Percentiles rank a stretch among this genome's conserved stretches.
Evolutionary conservation across 1,139 yeast genomes (phyloP).

Genomic region (Pichia sp.): DNA sequence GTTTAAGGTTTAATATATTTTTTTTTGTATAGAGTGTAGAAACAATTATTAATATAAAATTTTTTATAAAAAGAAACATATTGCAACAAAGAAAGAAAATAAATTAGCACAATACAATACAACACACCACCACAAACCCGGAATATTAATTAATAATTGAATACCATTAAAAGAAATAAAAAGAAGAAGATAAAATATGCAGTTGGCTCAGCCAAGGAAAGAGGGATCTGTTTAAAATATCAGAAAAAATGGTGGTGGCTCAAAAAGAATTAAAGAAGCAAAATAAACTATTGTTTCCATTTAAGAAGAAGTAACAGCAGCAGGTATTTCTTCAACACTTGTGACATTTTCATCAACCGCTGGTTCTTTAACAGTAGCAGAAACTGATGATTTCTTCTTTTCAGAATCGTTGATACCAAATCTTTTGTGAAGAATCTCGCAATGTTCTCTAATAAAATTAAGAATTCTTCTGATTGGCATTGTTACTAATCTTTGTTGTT

Average conservation of each 20-base stretch:
- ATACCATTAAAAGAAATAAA: background rate
- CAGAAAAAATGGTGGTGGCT: background rate
- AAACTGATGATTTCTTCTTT: slow-evolving; percentile 4
- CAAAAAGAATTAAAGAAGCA: background rate
- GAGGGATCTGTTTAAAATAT: background rate
- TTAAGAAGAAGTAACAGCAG: slow-evolving; percentile 10
- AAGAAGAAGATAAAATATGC: background rate
- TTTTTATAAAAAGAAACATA: background rate
- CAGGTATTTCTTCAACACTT: slow-evolving; percentile 2
- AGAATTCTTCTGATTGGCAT: slow-evolving; percentile 31
- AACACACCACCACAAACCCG: too few species aligned
- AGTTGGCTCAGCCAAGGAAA: background rate
- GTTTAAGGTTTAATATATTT: background rate
- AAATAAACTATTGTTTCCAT: background rate
- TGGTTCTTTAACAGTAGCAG: slow-evolving; percentile 4
- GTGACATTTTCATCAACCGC: slow-evolving; percentile 3
- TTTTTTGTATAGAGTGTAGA: slow-evolving; percentile 1
- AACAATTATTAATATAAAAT: background rate
- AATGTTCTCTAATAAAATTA: slow-evolving; percentile 26
- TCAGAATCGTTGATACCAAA: slow-evolving; percentile 16
- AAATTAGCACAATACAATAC: too few species aligned
- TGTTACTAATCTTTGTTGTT: slow-evolving; percentile 5
- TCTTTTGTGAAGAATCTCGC: slow-evolving; percentile 26
- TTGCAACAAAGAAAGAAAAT: too few species aligned
- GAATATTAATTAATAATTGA: too few species aligned